Conservation (phyloP, 495 filamentous ascomycete genomes). For the Penicillium taxi region DNA sequence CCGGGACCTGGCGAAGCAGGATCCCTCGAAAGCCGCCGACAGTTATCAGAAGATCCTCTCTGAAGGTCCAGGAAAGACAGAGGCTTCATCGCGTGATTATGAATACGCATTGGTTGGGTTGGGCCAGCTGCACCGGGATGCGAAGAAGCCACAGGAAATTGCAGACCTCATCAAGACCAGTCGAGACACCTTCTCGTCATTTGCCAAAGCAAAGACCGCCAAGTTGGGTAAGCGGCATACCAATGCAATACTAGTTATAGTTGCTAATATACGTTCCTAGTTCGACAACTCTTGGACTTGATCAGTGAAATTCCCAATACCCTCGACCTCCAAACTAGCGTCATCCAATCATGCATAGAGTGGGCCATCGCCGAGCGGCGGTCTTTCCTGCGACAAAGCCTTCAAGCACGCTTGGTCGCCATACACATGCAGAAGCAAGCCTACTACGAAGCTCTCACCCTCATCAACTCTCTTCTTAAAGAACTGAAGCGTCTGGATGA, state of each 20-base stretch:
- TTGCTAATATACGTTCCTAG: slow-evolving; percentile 36
- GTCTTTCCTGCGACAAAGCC: slow-evolving; percentile 93
- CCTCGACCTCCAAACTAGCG: slow-evolving; percentile 81
- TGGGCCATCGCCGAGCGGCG: slow-evolving; percentile 92
- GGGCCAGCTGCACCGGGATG: slow-evolving; percentile 87
- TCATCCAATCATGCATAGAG: slow-evolving; percentile 98
- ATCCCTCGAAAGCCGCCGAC: slow-evolving; percentile 70
- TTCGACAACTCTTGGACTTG: slow-evolving; percentile 93
- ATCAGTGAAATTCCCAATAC: slow-evolving; percentile 90
- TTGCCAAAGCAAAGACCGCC: slow-evolving; percentile 97
- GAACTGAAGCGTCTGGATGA: slow-evolving; percentile 97
- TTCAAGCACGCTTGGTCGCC: slow-evolving; percentile 88
- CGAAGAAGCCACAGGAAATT: slow-evolving; percentile 79
- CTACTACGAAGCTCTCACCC: slow-evolving; percentile 91
- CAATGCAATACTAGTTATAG: neutral
- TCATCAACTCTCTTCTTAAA: slow-evolving; percentile 90
- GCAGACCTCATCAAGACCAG: slow-evolving; percentile 87
- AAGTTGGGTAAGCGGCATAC: slow-evolving; percentile 71
- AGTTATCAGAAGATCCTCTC: slow-evolving; percentile 85
- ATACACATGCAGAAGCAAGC: slow-evolving; percentile 94
- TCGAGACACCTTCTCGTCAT: slow-evolving; percentile 82
- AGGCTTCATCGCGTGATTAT: slow-evolving; percentile 79
- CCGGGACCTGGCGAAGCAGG: slow-evolving; percentile 68
- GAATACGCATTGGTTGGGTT: slow-evolving; percentile 64
- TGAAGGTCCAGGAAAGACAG: slow-evolving; percentile 70